Base-by-base conservation (phyloP, 2,329 filamentous ascomycete species). In the Mycosphaerelloides madeirae region DNA sequence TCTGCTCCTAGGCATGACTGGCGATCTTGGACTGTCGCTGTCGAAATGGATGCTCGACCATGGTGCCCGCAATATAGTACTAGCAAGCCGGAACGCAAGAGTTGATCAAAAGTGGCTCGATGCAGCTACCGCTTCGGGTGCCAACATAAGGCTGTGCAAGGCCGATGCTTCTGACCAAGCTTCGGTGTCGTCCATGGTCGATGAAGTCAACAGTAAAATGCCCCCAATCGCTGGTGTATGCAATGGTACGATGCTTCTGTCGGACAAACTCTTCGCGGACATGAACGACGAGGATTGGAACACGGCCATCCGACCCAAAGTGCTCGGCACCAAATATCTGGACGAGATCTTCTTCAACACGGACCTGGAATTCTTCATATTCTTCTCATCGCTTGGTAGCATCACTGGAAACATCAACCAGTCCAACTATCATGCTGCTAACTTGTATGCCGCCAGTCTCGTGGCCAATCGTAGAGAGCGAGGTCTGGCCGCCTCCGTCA, bases 371-470 rank as follows among this genome's bases (percentile, higher is more conserved):
- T 68, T 72, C 55, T 76, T 78, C 53, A 55, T 80, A 31, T 71
- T 79, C 25, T 66, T 80, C n/a, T 76, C 77, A 16, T 78, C 75
- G 29, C 71, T 76, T 1, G 69, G 75, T 0, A 75, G 76, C 25
- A 65, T 80, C 7, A 76, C 79, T 38, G 79, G 79, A 25, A 79
- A 74, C 50, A 71, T 74, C 4, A 76, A 76, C 0, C 79, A 81
- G 48, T 72, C 75, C 13, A 79, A 79, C 59, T 81, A 81, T 48
- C 72, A 76, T 2, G 76, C 77, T 0, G 77, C 52, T 15, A 46
- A 41, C 18, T 74, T 4, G 78, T 58, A 54, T 38, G 46, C 53
- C 41, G 41, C 43, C 12, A 50, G 43, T 38, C 35, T 59, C 19
- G 65, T 63, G 3, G 63, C 65, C 16, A 60, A 72, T 47, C 66